phyloP scores from a whole-genome alignment of 495 filamentous ascomycete genomes.

The Xylaria sp. region DNA sequence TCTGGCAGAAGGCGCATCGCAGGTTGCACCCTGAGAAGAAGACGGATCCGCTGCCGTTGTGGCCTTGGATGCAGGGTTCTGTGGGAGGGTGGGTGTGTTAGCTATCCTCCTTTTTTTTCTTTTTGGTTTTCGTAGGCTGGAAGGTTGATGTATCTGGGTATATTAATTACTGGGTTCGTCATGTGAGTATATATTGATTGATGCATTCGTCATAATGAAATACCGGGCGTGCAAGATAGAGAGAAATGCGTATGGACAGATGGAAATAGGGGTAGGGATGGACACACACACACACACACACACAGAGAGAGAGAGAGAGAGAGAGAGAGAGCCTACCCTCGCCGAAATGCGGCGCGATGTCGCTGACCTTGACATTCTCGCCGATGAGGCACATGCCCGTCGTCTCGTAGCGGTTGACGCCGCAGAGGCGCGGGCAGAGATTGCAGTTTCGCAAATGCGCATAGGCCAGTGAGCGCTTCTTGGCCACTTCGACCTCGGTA shows the following conservation, averaged over 20 bases:
- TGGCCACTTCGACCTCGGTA: constrained; percentile 62
- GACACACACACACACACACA: constrained; percentile 30
- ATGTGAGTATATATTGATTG: neutral
- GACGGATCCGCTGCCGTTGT: constrained; percentile 74
- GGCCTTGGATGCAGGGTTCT: constrained; percentile 80
- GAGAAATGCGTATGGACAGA: neutral
- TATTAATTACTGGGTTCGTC: neutral
- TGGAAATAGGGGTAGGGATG: too few species aligned
- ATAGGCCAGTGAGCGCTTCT: constrained; percentile 71
- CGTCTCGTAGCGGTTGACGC: constrained; percentile 74
- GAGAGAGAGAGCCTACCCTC: too few species aligned
- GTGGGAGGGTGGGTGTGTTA: neutral
- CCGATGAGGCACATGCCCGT: constrained; percentile 79
- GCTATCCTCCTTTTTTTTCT: too few species aligned
- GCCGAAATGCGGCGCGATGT: constrained; percentile 77
- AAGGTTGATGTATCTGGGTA: neutral
- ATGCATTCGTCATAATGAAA: too few species aligned
- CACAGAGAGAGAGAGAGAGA: too few species aligned
- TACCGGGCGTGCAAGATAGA: too few species aligned
- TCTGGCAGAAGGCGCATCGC: constrained; percentile 83
- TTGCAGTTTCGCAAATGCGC: constrained; percentile 76
- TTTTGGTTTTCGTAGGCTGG: neutral
- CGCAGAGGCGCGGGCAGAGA: constrained; percentile 75
- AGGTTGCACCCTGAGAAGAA: constrained; percentile 76
- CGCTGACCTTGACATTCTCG: constrained; percentile 73